A percentile compares a stretch with the other conserved stretches of the same genome.
Evolutionary conservation across 2,329 filamentous ascomycete species (phyloP).

Genomic region (Xylariales sp.): DNA sequence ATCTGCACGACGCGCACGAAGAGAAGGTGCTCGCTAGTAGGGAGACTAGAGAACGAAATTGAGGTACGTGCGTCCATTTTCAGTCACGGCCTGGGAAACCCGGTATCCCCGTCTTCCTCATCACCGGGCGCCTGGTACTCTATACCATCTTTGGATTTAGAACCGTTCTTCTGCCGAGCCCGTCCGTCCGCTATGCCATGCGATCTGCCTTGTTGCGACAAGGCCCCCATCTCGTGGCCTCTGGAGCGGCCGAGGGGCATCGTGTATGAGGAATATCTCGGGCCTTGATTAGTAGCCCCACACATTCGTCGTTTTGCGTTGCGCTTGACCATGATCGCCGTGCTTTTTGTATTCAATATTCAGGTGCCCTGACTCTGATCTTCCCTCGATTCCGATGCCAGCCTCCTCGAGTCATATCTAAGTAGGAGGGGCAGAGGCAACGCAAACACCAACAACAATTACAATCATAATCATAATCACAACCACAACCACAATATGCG

Average conservation of each 20-base stretch:
- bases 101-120: constrained; percentile 13
- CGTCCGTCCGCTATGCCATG: constrained; percentile 15
- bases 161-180: constrained; percentile 4
- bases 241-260: constrained; percentile 17
- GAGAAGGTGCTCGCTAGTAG: neutral
- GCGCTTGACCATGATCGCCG: constrained; percentile 11
- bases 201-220: constrained; percentile 12
- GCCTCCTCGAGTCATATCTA: constrained; percentile 1
- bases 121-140: constrained; percentile 22
- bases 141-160: constrained; percentile 16
- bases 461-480: neutral
- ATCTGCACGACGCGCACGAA: constrained; percentile 24
- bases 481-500: constrained; percentile 39
- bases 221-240: constrained; percentile 21
- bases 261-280: constrained; percentile 18
- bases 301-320: constrained; percentile 21
- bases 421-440: constrained; percentile 24
- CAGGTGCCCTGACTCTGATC: neutral
- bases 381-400: constrained; percentile 12
- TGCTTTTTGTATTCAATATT: constrained; percentile 1
- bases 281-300: constrained; percentile 22
- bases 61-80: constrained; percentile 29
- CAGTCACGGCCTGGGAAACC: constrained; percentile 3
- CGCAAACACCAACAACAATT: neutral
- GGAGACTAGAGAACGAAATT: constrained; percentile 4